Evolutionary conservation across 306 rosid species (phyloP), one percentile per base, ranked within the genome.

Genomic region (Pachyrhizus erosus): DNA sequence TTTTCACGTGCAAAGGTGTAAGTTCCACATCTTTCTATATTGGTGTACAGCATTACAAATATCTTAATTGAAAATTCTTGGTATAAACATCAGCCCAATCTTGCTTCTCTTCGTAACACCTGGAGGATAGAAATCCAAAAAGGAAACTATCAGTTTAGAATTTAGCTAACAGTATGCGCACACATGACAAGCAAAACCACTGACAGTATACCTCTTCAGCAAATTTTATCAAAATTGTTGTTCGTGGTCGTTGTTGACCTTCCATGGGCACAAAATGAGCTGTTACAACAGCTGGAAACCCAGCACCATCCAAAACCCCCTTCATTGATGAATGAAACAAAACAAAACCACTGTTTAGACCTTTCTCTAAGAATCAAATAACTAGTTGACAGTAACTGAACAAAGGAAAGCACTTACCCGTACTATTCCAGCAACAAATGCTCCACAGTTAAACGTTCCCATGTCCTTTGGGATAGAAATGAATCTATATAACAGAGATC

Each of bases 221-320:
- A 64, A 94, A 96, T 86, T 93, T 96, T 66, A 96, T 96, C 90
- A 96, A 90, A 87, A 96, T 96, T 75, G 99, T 96, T 34, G 99
- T 96, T 54, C 98, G 90, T 54, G 99, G 98, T 65, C 96, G 92
- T 45, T 92, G 99, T 84, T 91, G 99, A 68, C 97, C 99, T 78
- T 96, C 99, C 91, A 96, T 87, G 58, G 99, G 99, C 84, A 96
- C 99, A 84, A 96, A 96, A 83, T 96, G 99, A 57, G 99, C 99
- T 13, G 99, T 96, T 26, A 96, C 99, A 83, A 96, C 97, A 84
- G 99, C 99, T 5, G 99, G 99, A 87, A 96, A 93, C 46, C 99
- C 98, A 62, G 97, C 94, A 66, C 98, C 70, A 43, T 96, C 99
- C 91, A 87, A 93, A 78, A 96, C 97, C 64, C 97, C 98, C 99